These are phyloP conservation scores for Colletotrichum sp. DNA, from an alignment of 2,329 filamentous ascomycete species.

Conservation along the genomic window DNA sequence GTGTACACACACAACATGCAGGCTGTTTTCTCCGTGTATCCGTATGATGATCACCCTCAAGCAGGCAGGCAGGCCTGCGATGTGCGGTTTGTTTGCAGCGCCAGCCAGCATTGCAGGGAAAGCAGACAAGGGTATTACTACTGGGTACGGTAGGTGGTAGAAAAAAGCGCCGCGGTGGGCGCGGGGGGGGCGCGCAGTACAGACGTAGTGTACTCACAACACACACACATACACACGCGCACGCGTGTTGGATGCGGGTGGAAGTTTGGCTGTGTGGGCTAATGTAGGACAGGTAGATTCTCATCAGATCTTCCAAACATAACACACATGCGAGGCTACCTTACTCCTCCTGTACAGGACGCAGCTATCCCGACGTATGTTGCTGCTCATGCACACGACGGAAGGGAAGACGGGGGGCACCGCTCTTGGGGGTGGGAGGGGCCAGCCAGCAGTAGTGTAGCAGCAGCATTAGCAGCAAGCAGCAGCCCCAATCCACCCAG, in stretches of 20 bases:
- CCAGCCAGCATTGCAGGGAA: background rate
- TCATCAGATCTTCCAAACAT: slow-evolving; percentile 17
- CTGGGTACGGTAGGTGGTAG: background rate
- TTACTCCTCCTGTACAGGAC: background rate
- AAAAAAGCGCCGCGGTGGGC: background rate
- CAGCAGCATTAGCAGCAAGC: background rate
- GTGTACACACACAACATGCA: background rate
- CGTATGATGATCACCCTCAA: background rate
- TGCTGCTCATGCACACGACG: slow-evolving; percentile 16
- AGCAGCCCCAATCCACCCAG: background rate
- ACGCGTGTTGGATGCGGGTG: background rate
- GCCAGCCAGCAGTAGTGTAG: background rate
- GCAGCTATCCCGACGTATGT: slow-evolving; percentile 14
- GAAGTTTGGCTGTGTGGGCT: background rate
- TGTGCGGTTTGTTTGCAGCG: too few relatives aligned
- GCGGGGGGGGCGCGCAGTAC: background rate
- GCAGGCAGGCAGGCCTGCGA: background rate
- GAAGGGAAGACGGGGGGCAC: slow-evolving; percentile 6
- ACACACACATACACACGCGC: background rate
- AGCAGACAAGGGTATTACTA: background rate
- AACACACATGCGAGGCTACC: slow-evolving; percentile 12
- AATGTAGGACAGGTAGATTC: slow-evolving; percentile 17
- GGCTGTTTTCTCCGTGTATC: background rate
- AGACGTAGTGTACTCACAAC: background rate
- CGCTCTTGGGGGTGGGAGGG: background rate